Base-by-base conservation (phyloP, 2,329 filamentous ascomycete genomes). In the Phaeophleospora eucalypticola region DNA sequence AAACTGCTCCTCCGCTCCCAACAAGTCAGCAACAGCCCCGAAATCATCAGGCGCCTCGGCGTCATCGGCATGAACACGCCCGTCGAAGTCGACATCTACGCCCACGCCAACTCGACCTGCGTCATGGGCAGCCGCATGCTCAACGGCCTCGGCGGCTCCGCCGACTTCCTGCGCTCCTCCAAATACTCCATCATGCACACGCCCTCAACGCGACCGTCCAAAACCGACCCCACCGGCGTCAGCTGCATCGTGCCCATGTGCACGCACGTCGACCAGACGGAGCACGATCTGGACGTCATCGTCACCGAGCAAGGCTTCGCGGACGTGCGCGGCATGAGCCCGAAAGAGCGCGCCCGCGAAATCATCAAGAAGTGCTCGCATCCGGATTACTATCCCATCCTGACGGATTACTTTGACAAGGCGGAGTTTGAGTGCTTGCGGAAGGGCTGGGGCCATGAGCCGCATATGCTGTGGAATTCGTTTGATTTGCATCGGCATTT, bases 161-260 rank as follows among this genome's bases (percentile, higher is more conserved):
- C 87, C 43, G 87, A 93, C 65, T 93, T 93, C 78, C 74, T 93
- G 48, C 81, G 87, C 48, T 82, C 72, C 59, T 71, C 84, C 51
- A 91, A 91, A 70, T 89, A 94, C 77, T 84, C 80, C 61, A 94
- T 95, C 75, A 94, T 95, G 89, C 89, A 95, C 76, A 94, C 89
- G 1, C 89, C 89, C 1, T 87, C 82, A 16, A 84, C 86, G 1
- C 80, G 89, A 17, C 88, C 88, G 9, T 82, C 79, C 61, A 94
- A 93, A 78, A 84, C 79, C 12, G 89, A 95, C 66, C 87, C 87
- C 1, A 81, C 82, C 47, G 89, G 89, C 56, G 81, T 95, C 46
- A 84, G 77, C 56, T 93, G 87, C 71, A 94, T 95, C 60, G 87
- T 95, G n/a, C 89, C 89, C 49, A 91, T 94, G 86, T 89, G 84